phyloP scores from a whole-genome alignment of 805 yeast species.

The Kuraishia capsulata region DNA sequence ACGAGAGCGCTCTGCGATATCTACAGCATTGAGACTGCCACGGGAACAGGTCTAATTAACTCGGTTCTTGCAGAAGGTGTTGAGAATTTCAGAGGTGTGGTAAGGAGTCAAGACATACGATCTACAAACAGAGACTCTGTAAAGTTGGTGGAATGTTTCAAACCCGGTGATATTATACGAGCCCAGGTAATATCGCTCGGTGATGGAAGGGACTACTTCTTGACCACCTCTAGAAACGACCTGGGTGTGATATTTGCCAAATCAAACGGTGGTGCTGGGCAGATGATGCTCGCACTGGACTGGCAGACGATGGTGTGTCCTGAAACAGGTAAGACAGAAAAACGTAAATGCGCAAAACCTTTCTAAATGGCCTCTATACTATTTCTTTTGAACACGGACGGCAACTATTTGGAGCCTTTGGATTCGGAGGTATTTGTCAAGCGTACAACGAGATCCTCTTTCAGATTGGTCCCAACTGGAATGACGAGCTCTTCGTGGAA shows the following conservation, averaged over 20 bases:
- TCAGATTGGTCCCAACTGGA: neutral
- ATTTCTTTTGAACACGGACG: too few species aligned
- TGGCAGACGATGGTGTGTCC: slow-evolving; percentile 93
- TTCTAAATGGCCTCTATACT: slow-evolving; percentile 24
- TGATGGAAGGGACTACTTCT: slow-evolving; percentile 85
- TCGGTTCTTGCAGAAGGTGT: slow-evolving; percentile 64
- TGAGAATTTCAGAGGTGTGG: slow-evolving; percentile 80
- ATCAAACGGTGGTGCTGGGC: slow-evolving; percentile 60
- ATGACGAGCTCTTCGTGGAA: slow-evolving; percentile 1
- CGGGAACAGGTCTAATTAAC: slow-evolving; percentile 23
- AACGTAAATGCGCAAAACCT: slow-evolving; percentile 90
- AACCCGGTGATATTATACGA: slow-evolving; percentile 88
- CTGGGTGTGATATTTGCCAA: slow-evolving; percentile 90
- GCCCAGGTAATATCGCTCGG: slow-evolving; percentile 83
- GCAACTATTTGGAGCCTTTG: too few species aligned
- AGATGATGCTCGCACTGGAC: slow-evolving; percentile 78
- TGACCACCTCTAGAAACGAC: slow-evolving; percentile 84
- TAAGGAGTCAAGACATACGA: slow-evolving; percentile 81
- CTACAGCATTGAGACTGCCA: neutral
- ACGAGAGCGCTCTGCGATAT: slow-evolving; percentile 1
- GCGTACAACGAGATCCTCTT: neutral
- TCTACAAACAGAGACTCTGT: slow-evolving; percentile 88
- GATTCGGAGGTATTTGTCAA: too few species aligned
- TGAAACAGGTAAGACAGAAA: slow-evolving; percentile 62
- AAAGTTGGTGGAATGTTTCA: slow-evolving; percentile 66